A percentile compares a stretch with the other conserved stretches of the same genome.
Conservation (phyloP, 352 stramenopile genomes). For the Elongisporangium prolatum region DNA sequence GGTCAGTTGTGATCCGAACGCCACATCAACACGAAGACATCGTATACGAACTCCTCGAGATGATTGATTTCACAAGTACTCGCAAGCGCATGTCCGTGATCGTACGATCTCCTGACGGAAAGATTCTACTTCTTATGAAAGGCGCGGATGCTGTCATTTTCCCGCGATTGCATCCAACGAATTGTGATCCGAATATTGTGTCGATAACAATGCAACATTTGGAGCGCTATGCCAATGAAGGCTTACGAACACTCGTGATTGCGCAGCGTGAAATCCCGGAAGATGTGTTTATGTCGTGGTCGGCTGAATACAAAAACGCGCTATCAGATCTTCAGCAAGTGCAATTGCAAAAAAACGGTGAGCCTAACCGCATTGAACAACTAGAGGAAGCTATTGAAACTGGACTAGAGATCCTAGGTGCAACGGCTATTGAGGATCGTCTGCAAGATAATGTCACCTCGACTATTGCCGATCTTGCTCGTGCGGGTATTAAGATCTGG, state of each 20-base stretch:
- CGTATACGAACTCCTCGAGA: constrained; percentile 88
- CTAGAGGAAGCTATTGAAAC: constrained; percentile 77
- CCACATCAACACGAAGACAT: constrained; percentile 29
- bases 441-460: constrained; percentile 73
- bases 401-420: constrained; percentile 65
- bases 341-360: constrained; percentile 40
- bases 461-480: constrained; percentile 69
- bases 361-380: constrained; percentile 73
- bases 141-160: constrained; percentile 85
- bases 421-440: constrained; percentile 80
- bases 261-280: constrained; percentile 71
- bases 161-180: constrained; percentile 35
- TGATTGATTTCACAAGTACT: constrained; percentile 98
- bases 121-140: constrained; percentile 75
- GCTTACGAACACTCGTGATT: constrained; percentile 87
- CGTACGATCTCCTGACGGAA: constrained; percentile 72
- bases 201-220: constrained; percentile 70
- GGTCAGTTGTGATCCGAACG: constrained; percentile 44
- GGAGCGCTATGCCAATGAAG: constrained; percentile 81
- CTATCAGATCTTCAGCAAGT: constrained; percentile 72
- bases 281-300: constrained; percentile 69
- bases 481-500: constrained; percentile 82
- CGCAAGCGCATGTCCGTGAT: constrained; percentile 99
- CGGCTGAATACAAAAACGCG: constrained; percentile 64
- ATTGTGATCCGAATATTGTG: constrained; percentile 43